A percentile compares a stretch with the other conserved stretches of the same genome.
Evolutionary conservation across 2,329 filamentous ascomycete genomes (phyloP).

Genomic region (Hypoxylon sp.): DNA sequence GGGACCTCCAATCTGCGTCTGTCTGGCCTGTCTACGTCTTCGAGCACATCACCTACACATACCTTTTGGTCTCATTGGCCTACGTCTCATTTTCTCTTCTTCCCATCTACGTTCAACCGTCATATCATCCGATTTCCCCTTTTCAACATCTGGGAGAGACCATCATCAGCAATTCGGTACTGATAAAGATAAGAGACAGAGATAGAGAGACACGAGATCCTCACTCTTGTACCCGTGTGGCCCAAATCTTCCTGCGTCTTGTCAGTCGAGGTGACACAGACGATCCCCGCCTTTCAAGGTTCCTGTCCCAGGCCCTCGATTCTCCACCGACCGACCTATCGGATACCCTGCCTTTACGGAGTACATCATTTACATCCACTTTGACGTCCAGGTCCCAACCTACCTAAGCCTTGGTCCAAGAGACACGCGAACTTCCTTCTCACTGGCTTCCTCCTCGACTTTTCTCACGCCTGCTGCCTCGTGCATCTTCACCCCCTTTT

Average conservation of each 20-base stretch:
- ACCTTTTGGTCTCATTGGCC: constrained; percentile 16
- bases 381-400: constrained; percentile 39
- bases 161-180: too few relatives aligned
- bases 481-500: constrained; percentile 31
- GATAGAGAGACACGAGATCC: constrained; percentile 16
- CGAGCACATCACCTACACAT: constrained; percentile 2
- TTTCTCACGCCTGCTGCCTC: constrained; percentile 39
- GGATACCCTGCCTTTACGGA: constrained; percentile 45
- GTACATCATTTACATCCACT: constrained; percentile 45
- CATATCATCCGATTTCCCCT: constrained; percentile 1
- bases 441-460: constrained; percentile 35
- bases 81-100: constrained; percentile 8
- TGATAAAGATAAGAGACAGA: background rate
- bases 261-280: constrained; percentile 37
- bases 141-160: constrained; percentile 27
- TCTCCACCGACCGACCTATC: constrained; percentile 45
- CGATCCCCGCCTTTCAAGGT: constrained; percentile 43
- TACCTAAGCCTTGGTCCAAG: constrained; percentile 31
- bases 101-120: constrained; percentile 23
- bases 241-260: constrained; percentile 24
- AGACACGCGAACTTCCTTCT: constrained; percentile 40
- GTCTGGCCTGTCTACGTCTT: background rate
- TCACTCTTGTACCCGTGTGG: constrained; percentile 27
- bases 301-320: constrained; percentile 41
- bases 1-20: background rate